Evolutionary conservation across 2,329 filamentous ascomycete genomes (phyloP).

Genomic region (Thermomyces lanuginosus): DNA sequence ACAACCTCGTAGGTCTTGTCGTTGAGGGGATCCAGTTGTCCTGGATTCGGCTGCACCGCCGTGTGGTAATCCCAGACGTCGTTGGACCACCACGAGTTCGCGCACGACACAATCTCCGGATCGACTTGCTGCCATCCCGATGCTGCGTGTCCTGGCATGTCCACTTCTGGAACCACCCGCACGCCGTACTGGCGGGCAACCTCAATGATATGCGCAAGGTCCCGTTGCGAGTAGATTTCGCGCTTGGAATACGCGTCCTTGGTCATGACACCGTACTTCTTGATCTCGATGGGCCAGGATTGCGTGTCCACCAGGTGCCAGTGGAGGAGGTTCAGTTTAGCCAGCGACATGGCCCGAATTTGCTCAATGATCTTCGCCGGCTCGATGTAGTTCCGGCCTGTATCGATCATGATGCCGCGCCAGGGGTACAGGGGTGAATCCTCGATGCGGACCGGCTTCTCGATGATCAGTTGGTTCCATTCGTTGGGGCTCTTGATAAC

Average conservation of each 20-base stretch:
- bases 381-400: constrained; percentile 39
- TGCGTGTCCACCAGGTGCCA: constrained; percentile 42
- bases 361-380: constrained; percentile 37
- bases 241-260: constrained; percentile 38
- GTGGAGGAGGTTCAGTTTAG: constrained; percentile 42
- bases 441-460: constrained; percentile 36
- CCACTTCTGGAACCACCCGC: constrained; percentile 45
- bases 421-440: constrained; percentile 38
- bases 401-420: constrained; percentile 40
- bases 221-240: constrained; percentile 30
- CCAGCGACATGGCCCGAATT: constrained; percentile 38
- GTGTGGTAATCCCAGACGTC: constrained; percentile 39
- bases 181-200: constrained; percentile 40
- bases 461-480: constrained; percentile 27
- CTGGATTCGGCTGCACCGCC: constrained; percentile 40
- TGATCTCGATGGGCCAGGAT: constrained; percentile 38
- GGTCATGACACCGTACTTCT: constrained; percentile 36
- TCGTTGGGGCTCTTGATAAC: constrained; percentile 33
- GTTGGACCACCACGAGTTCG: constrained; percentile 45
- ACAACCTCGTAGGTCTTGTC: constrained; percentile 40
- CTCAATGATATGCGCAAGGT: constrained; percentile 30
- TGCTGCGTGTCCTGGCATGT: constrained; percentile 44
- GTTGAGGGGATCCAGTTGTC: constrained; percentile 40
- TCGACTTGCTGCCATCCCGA: constrained; percentile 42
- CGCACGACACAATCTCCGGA: constrained; percentile 39